phyloP scores from a whole-genome alignment of 2,329 filamentous ascomycete genomes.

The Fusarium succisae region DNA sequence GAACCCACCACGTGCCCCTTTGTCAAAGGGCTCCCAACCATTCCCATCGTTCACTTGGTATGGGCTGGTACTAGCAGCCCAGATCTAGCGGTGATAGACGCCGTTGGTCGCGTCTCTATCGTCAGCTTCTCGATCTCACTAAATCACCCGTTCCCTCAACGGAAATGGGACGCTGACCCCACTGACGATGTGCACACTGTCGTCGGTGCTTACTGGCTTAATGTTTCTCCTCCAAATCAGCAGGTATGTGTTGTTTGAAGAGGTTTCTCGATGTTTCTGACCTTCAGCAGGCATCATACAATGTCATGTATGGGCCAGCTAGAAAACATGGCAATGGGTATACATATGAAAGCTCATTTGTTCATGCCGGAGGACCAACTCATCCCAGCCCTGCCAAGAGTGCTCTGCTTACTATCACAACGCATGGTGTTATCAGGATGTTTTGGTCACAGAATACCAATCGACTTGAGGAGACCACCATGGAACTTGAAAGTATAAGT shows the following conservation, averaged over 20 bases:
- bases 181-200: conserved; percentile 79
- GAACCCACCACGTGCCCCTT: conserved; percentile 73
- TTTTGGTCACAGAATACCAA: conserved; percentile 80
- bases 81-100: conserved; percentile 86
- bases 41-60: conserved; percentile 79
- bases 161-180: conserved; percentile 72
- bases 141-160: conserved; percentile 73
- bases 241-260: conserved; percentile 42
- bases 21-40: conserved; percentile 69
- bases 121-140: conserved; percentile 76
- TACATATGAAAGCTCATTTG: conserved; percentile 73
- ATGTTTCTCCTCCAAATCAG: conserved; percentile 60
- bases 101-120: conserved; percentile 79
- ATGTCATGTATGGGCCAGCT: conserved; percentile 67
- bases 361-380: conserved; percentile 74
- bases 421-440: conserved; percentile 77
- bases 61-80: conserved; percentile 79
- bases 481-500: conserved; percentile 78
- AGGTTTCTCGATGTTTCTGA: background rate
- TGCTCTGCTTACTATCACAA: conserved; percentile 79
- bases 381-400: conserved; percentile 78
- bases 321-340: conserved; percentile 71
- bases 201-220: conserved; percentile 88
- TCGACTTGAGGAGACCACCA: conserved; percentile 74
- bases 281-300: conserved; percentile 50